A percentile compares a stretch with the other conserved stretches of the same genome.
Conservation (phyloP, 2,329 filamentous ascomycete genomes). For the Colletotrichum eleusines region DNA sequence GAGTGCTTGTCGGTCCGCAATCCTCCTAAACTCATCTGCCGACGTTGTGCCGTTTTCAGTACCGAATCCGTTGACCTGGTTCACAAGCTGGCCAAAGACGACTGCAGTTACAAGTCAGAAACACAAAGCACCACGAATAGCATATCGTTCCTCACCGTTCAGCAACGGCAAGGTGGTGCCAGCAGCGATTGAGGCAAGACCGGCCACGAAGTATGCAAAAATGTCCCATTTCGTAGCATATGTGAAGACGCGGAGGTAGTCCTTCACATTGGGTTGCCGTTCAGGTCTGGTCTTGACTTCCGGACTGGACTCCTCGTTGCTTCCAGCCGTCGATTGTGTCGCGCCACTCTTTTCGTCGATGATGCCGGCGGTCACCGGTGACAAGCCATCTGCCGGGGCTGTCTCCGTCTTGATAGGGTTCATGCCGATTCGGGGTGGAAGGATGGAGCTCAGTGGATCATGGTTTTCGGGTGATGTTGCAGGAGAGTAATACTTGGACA, state of each 20-base stretch:
- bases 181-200: slow-evolving; percentile 62
- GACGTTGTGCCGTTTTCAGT: slow-evolving; percentile 42
- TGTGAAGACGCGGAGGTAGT: slow-evolving; percentile 64
- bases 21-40: slow-evolving; percentile 54
- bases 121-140: slow-evolving; percentile 54
- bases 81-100: slow-evolving; percentile 56
- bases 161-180: slow-evolving; percentile 69
- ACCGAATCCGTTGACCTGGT: slow-evolving; percentile 56
- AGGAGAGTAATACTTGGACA: neutral
- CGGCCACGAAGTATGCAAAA: slow-evolving; percentile 60
- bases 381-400: slow-evolving; percentile 7
- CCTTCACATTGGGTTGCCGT: slow-evolving; percentile 58
- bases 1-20: slow-evolving; percentile 63
- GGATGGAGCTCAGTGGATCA: neutral
- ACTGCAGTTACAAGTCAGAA: slow-evolving; percentile 11
- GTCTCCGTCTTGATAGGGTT: slow-evolving; percentile 6
- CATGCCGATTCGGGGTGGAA: neutral
- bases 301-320: slow-evolving; percentile 47
- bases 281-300: slow-evolving; percentile 56
- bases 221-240: slow-evolving; percentile 68
- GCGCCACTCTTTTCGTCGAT: slow-evolving; percentile 17
- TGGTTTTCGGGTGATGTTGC: neutral
- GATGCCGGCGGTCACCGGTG: neutral
- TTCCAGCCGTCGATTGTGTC: neutral
- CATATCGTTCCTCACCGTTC: slow-evolving; percentile 60